Conservation (phyloP, 106 monocot genomes). For the Ottelia alismoides region DNA sequence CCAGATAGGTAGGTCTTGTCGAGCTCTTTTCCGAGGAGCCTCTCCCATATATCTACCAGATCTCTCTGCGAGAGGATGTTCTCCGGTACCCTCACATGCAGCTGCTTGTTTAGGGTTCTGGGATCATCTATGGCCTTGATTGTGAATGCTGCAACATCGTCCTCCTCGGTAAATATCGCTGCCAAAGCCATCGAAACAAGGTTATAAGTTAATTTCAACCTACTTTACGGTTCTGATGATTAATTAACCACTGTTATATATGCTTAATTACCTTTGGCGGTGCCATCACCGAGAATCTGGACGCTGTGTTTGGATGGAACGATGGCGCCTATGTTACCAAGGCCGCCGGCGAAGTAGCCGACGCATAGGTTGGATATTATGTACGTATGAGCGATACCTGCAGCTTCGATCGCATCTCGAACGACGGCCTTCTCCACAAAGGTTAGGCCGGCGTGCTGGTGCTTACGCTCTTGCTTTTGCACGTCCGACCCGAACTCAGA, state of each 20-base stretch:
- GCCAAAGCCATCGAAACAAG: too few relatives aligned
- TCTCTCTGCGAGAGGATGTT: slow-evolving; percentile 52
- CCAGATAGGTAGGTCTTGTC: slow-evolving; percentile 28
- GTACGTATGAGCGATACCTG: slow-evolving; percentile 30
- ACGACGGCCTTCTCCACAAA: slow-evolving; percentile 23
- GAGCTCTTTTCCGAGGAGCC: slow-evolving; percentile 37
- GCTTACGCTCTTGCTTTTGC: slow-evolving; percentile 15
- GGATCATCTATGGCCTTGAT: slow-evolving; percentile 37
- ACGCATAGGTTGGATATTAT: slow-evolving; percentile 38
- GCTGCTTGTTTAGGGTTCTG: slow-evolving; percentile 28
- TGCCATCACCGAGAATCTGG: slow-evolving; percentile 44
- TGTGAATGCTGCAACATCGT: slow-evolving; percentile 43
- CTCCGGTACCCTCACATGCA: slow-evolving; percentile 40
- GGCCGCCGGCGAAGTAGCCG: slow-evolving; percentile 14
- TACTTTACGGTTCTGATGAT: too few relatives aligned
- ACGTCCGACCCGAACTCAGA: slow-evolving; percentile 52
- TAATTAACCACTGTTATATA: too few relatives aligned
- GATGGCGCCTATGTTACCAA: not conserved
- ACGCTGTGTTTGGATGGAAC: slow-evolving; percentile 24
- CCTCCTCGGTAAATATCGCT: slow-evolving; percentile 50
- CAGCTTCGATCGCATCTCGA: slow-evolving; percentile 22
- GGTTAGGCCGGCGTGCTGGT: slow-evolving; percentile 19
- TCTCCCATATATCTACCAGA: slow-evolving; percentile 38
- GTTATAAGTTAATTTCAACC: too few relatives aligned
- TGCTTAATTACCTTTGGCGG: slow-evolving; percentile 24